Percentiles rank a stretch among this genome's conserved stretches.
These are phyloP conservation scores for Asterochloris sp. DNA, from an alignment of 139 green algal species.

Conservation along the genomic window DNA sequence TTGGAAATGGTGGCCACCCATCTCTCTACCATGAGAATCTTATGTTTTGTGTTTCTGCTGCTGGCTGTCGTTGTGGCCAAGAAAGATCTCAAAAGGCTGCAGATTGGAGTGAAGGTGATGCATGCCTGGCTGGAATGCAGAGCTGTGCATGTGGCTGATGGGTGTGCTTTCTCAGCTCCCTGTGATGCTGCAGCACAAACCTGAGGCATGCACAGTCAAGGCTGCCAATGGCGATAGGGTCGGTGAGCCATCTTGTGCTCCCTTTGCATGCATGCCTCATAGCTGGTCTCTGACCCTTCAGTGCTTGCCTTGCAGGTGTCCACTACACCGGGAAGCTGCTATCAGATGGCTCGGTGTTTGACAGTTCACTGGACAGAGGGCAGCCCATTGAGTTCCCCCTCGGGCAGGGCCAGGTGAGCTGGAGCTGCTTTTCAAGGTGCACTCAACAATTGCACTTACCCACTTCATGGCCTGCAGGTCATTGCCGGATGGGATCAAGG, in stretches of 20 bases:
- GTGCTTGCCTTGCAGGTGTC: background rate
- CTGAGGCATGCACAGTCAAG: slow-evolving; percentile 20
- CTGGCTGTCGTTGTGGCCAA: background rate
- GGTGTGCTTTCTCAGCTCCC: background rate
- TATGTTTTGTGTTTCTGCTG: no score
- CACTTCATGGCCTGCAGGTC: slow-evolving; percentile 5
- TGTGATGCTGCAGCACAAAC: slow-evolving; percentile 25
- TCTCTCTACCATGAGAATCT: no score
- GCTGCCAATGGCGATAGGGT: slow-evolving; percentile 32
- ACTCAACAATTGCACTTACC: no score
- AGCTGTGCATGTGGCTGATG: background rate
- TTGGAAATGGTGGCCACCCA: no score
- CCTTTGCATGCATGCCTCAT: slow-evolving; percentile 28
- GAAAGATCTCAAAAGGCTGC: slow-evolving; percentile 13
- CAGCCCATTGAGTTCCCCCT: slow-evolving; percentile 36
- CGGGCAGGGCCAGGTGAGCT: slow-evolving; percentile 16
- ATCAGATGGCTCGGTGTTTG: slow-evolving; percentile 50
- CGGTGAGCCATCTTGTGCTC: no score
- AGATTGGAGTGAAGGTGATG: slow-evolving; percentile 24
- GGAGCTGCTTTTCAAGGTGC: background rate
- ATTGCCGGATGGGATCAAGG: slow-evolving; percentile 51
- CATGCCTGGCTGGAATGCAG: background rate
- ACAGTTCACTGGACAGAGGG: slow-evolving; percentile 27
- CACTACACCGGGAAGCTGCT: slow-evolving; percentile 27
- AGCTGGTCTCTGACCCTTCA: background rate